A percentile compares a stretch with the other conserved stretches of the same genome.
These are phyloP conservation scores for Hordeum pubiflorum DNA, from an alignment of 202 grass and related monocot genomes.

Conservation along the genomic window DNA sequence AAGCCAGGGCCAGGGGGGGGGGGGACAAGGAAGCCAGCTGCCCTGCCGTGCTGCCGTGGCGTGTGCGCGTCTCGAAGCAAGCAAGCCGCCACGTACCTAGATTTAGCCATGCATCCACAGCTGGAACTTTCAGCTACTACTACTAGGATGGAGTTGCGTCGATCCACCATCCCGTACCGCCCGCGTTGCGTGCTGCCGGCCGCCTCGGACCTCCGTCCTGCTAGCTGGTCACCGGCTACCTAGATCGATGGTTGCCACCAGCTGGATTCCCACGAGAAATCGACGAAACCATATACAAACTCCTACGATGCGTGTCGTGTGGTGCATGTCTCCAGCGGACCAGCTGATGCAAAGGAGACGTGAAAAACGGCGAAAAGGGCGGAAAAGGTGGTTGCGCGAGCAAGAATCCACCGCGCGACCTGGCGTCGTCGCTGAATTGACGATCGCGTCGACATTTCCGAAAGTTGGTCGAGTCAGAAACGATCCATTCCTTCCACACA, in stretches of 20 bases:
- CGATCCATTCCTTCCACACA: too few relatives aligned
- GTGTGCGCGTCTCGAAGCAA: not conserved
- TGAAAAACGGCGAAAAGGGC: not conserved
- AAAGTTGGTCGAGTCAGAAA: not conserved
- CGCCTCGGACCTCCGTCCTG: not conserved
- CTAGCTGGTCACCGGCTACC: not conserved
- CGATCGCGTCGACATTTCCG: not conserved
- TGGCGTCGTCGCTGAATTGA: not conserved
- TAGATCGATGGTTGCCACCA: not conserved
- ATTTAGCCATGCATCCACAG: not conserved
- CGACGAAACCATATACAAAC: not conserved
- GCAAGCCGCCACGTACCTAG: not conserved
- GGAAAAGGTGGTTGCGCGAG: not conserved
- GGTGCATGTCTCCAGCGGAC: not conserved
- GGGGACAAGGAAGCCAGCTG: not conserved
- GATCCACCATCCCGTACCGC: not conserved
- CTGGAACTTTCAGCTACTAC: not conserved
- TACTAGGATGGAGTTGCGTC: not conserved
- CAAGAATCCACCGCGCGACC: not conserved
- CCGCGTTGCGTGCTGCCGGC: not conserved
- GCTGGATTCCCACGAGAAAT: not conserved
- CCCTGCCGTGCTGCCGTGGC: not conserved
- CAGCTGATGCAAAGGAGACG: not conserved
- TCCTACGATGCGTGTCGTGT: not conserved
- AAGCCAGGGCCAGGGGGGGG: too few relatives aligned